Evolutionary conservation across 805 yeast species (phyloP), one percentile per base, ranked within the genome.

Genomic region (Zygosaccharomyces rouxii): DNA sequence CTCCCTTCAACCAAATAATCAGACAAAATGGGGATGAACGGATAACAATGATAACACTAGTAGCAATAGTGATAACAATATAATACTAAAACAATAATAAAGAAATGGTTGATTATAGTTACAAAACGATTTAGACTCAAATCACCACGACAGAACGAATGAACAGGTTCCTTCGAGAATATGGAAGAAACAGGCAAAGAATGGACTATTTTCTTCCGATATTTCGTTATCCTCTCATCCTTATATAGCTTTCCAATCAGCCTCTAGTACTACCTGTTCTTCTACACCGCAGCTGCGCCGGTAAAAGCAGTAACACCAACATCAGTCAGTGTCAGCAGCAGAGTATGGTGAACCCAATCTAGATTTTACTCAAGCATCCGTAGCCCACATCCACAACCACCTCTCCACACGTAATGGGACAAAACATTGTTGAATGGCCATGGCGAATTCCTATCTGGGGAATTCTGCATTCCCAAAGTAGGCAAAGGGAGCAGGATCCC

Each of bases 81-180:
- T 25, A 25, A 25, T 25, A 25, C 26, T 25, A 25, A 25, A 25
- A 25, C 28, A 5, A 9, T 18, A 16, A 33, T 33, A 14, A 33
- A 33, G 19, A 33, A 33, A 14, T 7, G 10, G 21, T 16, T 9
- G 19, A 33, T 33, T 41, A 41, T 29, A 41, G 44, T 41, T 41
- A 41, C 44, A 41, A 41, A 41, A 41, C 33, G 35, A 29, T 19
- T 41, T 13, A 29, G 33, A 28, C 22, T 29, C 35, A 28, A 33
- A 33, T 33, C 21, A 14, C 37, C 21, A 33, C 16, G 19, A 14
- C 37, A 33, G 21, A 33, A 33, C 11, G 10, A 16, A 18, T 33
- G 10, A 16, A 33, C 19, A 3, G 16, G 7, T 16, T 3, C 19
- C 19, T 33, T 10, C 10, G 16, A 16, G 9, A 30, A 30, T 16